A percentile compares a stretch with the other conserved stretches of the same genome.
Conservation (phyloP, 2,329 filamentous ascomycete genomes). For the Stagonosporopsis vannaccii region DNA sequence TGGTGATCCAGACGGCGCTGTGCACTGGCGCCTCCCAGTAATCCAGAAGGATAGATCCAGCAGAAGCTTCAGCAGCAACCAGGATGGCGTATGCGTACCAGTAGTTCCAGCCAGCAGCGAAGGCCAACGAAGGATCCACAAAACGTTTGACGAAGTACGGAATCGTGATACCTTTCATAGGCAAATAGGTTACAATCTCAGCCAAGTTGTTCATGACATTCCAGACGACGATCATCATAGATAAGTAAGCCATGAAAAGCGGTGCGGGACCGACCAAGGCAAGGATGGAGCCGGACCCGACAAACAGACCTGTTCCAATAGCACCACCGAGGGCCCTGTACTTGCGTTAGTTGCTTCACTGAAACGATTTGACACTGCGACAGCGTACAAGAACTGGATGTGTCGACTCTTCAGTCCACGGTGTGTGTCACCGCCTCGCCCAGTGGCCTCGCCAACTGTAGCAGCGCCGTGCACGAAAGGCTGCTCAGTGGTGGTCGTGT, state of each 20-base stretch:
- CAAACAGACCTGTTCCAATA: constrained; percentile 54
- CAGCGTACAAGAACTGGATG: constrained; percentile 45
- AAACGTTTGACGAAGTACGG: constrained; percentile 52
- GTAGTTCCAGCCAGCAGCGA: constrained; percentile 43
- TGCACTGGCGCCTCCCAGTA: constrained; percentile 46
- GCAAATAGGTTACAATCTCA: constrained; percentile 52
- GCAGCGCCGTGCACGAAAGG: constrained; percentile 36
- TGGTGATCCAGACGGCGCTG: constrained; percentile 46
- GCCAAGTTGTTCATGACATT: constrained; percentile 53
- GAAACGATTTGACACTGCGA: background rate
- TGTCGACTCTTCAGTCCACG: constrained; percentile 49
- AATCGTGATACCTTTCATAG: constrained; percentile 49
- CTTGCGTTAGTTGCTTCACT: constrained; percentile 2
- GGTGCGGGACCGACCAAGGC: constrained; percentile 44
- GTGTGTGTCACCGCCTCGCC: constrained; percentile 44
- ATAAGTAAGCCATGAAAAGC: constrained; percentile 48
- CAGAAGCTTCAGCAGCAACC: constrained; percentile 46
- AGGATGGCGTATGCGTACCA: constrained; percentile 48
- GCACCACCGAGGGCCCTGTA: constrained; percentile 66
- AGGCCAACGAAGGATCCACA: constrained; percentile 56
- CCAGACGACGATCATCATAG: constrained; percentile 49
- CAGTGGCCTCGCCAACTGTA: constrained; percentile 39
- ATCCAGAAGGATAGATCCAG: constrained; percentile 43
- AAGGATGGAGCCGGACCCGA: constrained; percentile 46
- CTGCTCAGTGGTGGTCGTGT: constrained; percentile 26